Evolutionary conservation across 352 stramenopile species (phyloP), one percentile per base, ranked within the genome.

Genomic region (Thalassiosira hispida): DNA sequence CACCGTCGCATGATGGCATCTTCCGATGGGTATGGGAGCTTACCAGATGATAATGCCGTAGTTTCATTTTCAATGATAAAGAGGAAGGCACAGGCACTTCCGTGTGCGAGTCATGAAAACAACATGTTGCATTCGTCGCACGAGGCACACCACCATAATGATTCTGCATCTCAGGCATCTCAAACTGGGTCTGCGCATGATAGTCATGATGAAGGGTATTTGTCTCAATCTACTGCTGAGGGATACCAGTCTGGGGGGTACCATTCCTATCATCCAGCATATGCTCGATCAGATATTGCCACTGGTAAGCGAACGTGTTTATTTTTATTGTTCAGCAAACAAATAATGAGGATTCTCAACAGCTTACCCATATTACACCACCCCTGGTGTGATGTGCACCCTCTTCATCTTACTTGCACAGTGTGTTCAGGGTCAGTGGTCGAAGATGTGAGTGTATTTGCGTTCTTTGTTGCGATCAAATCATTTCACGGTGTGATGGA

Each of bases 141-240:
- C 27, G 25, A 18, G 23, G 14, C 31, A 11, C n/a, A 60, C 27
- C 42, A 60, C 18, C 46, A 63, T 38, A n/a, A 68, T 47, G 56
- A 77, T 62, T 69, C 44, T 2, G 56, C 67, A 42, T 55, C 40
- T 56, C 60, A 71, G 22, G 49, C 70, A 33, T 70, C 56, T 14
- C 33, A 53, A 40, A 47, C 67, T 22, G 66, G 46, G 0, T 38
- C 18, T 46, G 35, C 38, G 20, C 66, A 66, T 42, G 69, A 78
- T 52, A 66, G 31, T 16, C 70, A 79, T 14, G 70, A 79, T 46
- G 70, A 79, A 31, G 70, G 70, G 1, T 79, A 79, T 60, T 63
- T 79, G 23, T 72, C 59, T 20, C 68, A 77, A 33, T 79, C 70
- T 14, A 79, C 59, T n/a, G 61, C 52, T 14, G 59, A 71, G 59